Evolutionary conservation across 2,329 filamentous ascomycete genomes (phyloP), one percentile per base, ranked within the genome.

Genomic region (Anthostomella pinea): DNA sequence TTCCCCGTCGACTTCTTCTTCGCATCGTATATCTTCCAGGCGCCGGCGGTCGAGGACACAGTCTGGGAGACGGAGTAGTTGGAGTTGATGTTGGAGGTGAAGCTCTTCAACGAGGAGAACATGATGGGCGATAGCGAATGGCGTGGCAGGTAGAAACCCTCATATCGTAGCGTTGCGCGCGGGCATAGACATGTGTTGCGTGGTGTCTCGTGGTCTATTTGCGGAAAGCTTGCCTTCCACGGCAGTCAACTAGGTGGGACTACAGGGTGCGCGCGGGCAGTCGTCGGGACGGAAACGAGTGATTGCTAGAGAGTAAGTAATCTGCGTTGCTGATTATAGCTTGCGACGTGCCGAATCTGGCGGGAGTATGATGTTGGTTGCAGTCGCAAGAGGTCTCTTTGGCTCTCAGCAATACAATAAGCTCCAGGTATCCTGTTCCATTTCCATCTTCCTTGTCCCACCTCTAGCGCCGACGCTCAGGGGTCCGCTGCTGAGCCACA

Each of bases 11-110:
- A 88, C 67, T 96, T 97, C 69, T 94, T 94, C 72, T 95, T 97
- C 41, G 87, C 90, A 68, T 96, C 90, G 73, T 91, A 91, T 56
- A 98, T 93, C 69, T 89, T 95, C 93, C 93, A 98, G 40, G 90
- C 87, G 13, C 93, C 93, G 11, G 90, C 87, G 34, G 80, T 80
- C 33, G 88, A 85, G n/a, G 80, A 83, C 8, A 85, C 78, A 41
- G 79, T 80, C 17, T 82, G 74, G 15, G 87, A 83, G 49, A 97
- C 73, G 51, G 85, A 80, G 66, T 98, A 98, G 68, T 95, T 94
- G 59, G 85, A 82, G 41, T 82, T 83, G 67, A 98, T 97, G 67
- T 96, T 95, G 43, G 78, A 91, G 48, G 83, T 84, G 63, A 97
- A 91, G 47, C 91, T 94, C 67, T 97, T 97, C 61, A 97, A 77